Base-by-base conservation (phyloP, 257 asterid species). In the Hygrophila difformis region DNA sequence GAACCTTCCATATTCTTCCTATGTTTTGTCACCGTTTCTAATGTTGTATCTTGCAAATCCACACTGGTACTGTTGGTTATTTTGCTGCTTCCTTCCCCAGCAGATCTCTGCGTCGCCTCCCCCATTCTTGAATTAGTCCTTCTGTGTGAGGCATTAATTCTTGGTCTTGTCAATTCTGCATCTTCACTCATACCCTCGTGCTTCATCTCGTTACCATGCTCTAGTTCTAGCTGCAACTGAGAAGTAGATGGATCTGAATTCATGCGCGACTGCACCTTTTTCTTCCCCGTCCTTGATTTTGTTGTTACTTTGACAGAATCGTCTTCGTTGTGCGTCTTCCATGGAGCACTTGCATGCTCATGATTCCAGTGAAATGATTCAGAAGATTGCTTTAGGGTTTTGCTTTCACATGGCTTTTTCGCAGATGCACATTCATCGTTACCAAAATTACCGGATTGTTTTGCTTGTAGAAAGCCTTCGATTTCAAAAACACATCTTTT, bases 401-500 rank as follows among this genome's bases (percentile, higher is more conserved):
- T 29, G 49, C 66, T 62, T 60, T 47, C 50, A 5, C 66, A 8
- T 1, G 58, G 71, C 18, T 53, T 56, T 45, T 56, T 54, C 19
- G 57, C 12, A 3, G 37, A 12, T 9, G 12, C 3, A 33, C 3
- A 33, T 11, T 55, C 64, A 51, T 57, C 49, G 22, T 57, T 70
- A 15, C 17, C 51, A 12, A 48, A 42, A 44, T 45, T 37, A n/a
- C 16, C 64, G 18, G 68, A 46, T 33, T 66, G 77, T 54, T 66
- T 77, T 56, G 72, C 78, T 42, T 39, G 71, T 34, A 81, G 92
- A 61, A 88, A 81, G 59, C 75, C 53, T 67, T 84, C 84, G 1
- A 84, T 81, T 64, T 84, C 95, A 19, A 38, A n/a, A 37, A 35
- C 70, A 55, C 43, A 88, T 38, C 79, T 73, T 88, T 60, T 79